Conservation (phyloP, 1,284 basidiomycete genomes). For the Boletus mariae region DNA sequence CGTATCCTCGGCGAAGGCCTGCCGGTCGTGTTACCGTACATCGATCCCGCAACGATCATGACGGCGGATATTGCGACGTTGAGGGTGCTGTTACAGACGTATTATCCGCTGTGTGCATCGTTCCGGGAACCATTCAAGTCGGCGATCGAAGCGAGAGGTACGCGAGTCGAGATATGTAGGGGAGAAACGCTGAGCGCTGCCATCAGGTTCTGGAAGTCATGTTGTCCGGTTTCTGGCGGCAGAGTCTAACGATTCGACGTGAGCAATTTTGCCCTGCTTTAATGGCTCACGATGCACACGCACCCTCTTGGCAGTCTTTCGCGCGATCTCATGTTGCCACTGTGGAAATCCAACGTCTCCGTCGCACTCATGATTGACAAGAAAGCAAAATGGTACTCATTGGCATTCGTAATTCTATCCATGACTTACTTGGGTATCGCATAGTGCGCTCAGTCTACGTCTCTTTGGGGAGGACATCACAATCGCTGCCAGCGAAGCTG, state of each 20-base stretch:
- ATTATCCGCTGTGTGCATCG: constrained; percentile 71
- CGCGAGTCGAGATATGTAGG: not conserved
- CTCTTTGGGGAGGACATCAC: constrained; percentile 79
- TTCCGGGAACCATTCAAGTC: constrained; percentile 61
- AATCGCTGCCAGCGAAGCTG: constrained; percentile 42
- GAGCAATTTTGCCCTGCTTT: constrained; percentile 19
- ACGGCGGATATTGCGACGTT: constrained; percentile 59
- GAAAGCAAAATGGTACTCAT: constrained; percentile 78
- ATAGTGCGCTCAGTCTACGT: constrained; percentile 72
- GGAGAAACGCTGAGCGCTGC: not conserved
- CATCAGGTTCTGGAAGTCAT: constrained; percentile 65
- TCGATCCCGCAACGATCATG: constrained; percentile 64
- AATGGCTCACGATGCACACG: constrained; percentile 1
- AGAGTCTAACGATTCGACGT: constrained; percentile 53
- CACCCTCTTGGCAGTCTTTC: constrained; percentile 46
- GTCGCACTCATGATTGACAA: constrained; percentile 92
- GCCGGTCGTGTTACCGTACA: constrained; percentile 76
- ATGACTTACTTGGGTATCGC: not conserved
- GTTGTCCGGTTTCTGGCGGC: constrained; percentile 66
- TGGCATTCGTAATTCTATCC: not conserved
- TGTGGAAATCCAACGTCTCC: constrained; percentile 89
- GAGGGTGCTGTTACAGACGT: constrained; percentile 63
- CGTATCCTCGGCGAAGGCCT: constrained; percentile 85
- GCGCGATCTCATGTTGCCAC: constrained; percentile 76
- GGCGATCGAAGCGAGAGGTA: constrained; percentile 49